Evolutionary conservation across 805 yeast genomes (phyloP), one percentile per base, ranked within the genome.

Genomic region (Wickerhamomyces sydowiorum): DNA sequence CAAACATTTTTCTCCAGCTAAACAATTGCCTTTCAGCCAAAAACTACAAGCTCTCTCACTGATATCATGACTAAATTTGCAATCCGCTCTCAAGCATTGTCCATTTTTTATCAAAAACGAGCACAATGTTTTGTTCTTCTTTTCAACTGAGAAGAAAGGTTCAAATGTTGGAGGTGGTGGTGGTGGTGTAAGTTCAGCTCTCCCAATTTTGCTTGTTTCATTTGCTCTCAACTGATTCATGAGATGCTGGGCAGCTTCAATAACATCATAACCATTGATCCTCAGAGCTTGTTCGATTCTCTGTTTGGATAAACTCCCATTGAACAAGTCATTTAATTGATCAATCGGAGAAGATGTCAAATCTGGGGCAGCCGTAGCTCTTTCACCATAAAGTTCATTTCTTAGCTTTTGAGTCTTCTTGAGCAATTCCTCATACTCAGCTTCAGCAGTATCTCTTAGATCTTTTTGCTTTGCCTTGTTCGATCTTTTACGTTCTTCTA

Each of bases 11-110:
- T 61, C 65, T 9, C 75, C 76, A 7, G 72, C 70, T 6, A 65
- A 38, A 46, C 77, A 72, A 10, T 57, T 53, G 2, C 73, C 72
- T 29, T 64, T 65, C 7, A 72, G 53, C 77, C 77, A 72, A 50
- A 66, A 73, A 23, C 72, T 57, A 43, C 77, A 72, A 8, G 67
- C 62, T 20, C 69, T 54, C n/a, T 59, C 50, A 2, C 67, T 55
- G 24, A 70, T 38, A 43, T 73, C 75, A 50, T 72, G 77, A 39
- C 70, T 60, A 42, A 69, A 72, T 44, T 61, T 61, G 53, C 77
- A 72, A 44, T 71, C 76, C 5, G 65, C 48, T 13, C 75, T 61
- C 12, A 67, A 50, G 41, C 77, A 72, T 17, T 58, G 54, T 2
- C 77, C 77, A 22, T 54, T 55, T 31, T 62, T 64, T 6, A 69